Base-by-base conservation (phyloP, 1,139 yeast genomes). In the Pichia sp. region DNA sequence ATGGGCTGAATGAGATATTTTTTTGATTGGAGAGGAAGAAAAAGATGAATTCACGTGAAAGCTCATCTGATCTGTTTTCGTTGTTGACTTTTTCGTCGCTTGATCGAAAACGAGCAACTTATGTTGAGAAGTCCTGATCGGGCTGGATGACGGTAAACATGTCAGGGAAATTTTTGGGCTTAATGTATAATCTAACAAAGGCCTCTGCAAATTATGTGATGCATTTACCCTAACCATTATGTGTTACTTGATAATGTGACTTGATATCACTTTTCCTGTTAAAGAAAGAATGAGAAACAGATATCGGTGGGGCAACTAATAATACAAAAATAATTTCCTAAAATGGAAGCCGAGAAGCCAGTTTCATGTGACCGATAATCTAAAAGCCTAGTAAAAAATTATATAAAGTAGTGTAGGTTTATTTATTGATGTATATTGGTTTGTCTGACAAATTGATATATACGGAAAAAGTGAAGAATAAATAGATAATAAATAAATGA, bases 1-100 rank as follows among this genome's bases (percentile, higher is more conserved):
- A 14, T 34, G 12, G n/a, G 10, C n/a, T 34, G 38, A 17, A n/a
- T n/a, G 41, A n/a, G 17, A 12, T 12, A 34, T n/a, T 27, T 46
- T 53, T 30, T 46, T 46, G 6, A 40, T 34, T 6, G 55, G 55
- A 5, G 55, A 53, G 8, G 55, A 53, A 6, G 50, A 46, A 29
- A 36, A 43, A 8, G 54, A 44, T 2, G 46, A 36, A 24, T 45
- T 48, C 6, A 36, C 24, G 1, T 27, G 24, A 14, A 45, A 29
- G 17, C 41, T 36, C 2, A 42, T 33, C 20, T 17, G 40, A n/a
- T 44, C 30, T 14, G 24, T 27, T 1, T 43, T 12, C 10, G 7
- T 12, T 12, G 9, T 6, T 3, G 16, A 6, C 27, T 34, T 34
- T 5, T 20, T 36, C 2, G 40, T 43, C 16, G 44, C 48, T 31